These are phyloP conservation scores for Dalbergia cultrata DNA, from an alignment of 306 rosid genomes.

Conservation along the genomic window DNA sequence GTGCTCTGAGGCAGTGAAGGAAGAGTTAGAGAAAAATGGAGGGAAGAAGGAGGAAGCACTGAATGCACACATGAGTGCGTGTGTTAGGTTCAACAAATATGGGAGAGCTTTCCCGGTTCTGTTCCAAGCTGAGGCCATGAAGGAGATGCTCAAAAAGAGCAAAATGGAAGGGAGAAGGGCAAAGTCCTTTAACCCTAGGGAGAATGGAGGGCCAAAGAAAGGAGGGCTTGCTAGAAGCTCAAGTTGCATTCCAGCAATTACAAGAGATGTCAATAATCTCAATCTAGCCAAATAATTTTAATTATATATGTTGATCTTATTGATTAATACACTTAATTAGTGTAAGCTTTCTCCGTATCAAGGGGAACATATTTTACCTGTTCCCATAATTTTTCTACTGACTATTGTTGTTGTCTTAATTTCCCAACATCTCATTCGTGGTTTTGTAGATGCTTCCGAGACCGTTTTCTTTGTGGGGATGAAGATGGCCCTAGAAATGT, in stretches of 20 bases:
- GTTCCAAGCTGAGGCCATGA: constrained; percentile 93
- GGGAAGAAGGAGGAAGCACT: constrained; percentile 81
- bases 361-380: constrained; percentile 28
- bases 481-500: not conserved
- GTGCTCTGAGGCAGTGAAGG: constrained; percentile 94
- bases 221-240: constrained; percentile 82
- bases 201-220: constrained; percentile 55
- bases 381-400: constrained; percentile 26
- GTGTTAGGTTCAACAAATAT: constrained; percentile 83
- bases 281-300: constrained; percentile 39
- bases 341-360: not conserved
- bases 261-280: constrained; percentile 66
- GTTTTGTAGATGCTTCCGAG: not conserved
- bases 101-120: constrained; percentile 90
- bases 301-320: no score
- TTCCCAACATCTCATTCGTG: not conserved
- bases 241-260: constrained; percentile 89
- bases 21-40: constrained; percentile 80
- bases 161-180: constrained; percentile 77
- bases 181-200: constrained; percentile 80
- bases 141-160: constrained; percentile 88
- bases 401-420: not conserved
- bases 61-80: constrained; percentile 77
- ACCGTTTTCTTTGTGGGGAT: not conserved
- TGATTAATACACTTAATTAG: no score